Conservation (phyloP, 2,329 filamentous ascomycete genomes). For the Colletotrichum orbiculare region DNA sequence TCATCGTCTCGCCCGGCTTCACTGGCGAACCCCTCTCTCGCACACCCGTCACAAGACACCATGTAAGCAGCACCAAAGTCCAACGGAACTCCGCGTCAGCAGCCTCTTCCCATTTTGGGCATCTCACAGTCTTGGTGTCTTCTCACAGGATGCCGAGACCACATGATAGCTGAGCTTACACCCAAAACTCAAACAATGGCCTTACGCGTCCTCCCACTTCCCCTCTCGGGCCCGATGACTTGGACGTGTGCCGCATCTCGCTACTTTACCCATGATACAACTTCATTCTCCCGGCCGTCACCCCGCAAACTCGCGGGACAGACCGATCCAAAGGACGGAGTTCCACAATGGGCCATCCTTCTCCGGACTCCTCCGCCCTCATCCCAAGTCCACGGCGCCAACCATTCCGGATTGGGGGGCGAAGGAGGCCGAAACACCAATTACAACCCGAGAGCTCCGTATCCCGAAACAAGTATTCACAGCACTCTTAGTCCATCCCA, state of each 20-base stretch:
- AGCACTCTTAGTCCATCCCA: not conserved
- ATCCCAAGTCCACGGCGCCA: not conserved
- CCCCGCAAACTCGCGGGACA: not conserved
- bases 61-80: constrained; percentile 1
- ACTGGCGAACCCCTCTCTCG: no score
- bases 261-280: no score
- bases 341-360: not conserved
- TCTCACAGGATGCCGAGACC: not conserved
- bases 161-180: not conserved
- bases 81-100: constrained; percentile 4
- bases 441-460: no score
- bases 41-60: not conserved
- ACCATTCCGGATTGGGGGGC: not conserved
- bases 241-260: no score
- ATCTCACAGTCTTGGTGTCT: not conserved
- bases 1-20: no score
- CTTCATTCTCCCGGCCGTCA: not conserved
- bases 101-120: not conserved
- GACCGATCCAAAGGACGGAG: not conserved
- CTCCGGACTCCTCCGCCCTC: not conserved
- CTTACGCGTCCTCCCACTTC: no score
- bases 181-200: no score
- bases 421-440: not conserved
- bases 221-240: not conserved
- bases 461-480: not conserved